Evolutionary conservation across 2,329 filamentous ascomycete genomes (phyloP).

Genomic region (Magnaporthiopsis rhizophila): DNA sequence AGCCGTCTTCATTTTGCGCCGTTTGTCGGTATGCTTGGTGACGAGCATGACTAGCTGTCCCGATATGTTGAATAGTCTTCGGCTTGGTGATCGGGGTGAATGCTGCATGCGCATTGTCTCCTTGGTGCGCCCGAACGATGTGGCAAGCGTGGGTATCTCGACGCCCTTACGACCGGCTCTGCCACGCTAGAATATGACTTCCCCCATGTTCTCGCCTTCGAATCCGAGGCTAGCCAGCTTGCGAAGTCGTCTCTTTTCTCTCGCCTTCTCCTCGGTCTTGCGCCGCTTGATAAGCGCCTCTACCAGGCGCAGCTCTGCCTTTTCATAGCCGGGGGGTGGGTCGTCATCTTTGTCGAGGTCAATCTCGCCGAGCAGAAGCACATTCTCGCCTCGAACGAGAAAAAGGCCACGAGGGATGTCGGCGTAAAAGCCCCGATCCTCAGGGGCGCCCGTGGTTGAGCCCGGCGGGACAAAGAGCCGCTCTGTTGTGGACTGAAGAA

Average conservation of each 20-base stretch:
- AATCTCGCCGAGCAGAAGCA: conserved; percentile 90
- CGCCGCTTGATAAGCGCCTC: conserved; percentile 65
- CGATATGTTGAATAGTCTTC: neutral
- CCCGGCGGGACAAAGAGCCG: conserved; percentile 63
- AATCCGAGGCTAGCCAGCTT: conserved; percentile 75
- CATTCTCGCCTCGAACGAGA: conserved; percentile 91
- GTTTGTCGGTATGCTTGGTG: neutral
- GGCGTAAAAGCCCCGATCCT: conserved; percentile 56
- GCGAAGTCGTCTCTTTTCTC: conserved; percentile 63
- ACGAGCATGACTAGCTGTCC: neutral
- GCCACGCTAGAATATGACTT: conserved; percentile 33
- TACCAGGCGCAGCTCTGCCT: conserved; percentile 40
- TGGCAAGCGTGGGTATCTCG: neutral
- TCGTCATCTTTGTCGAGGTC: conserved; percentile 95
- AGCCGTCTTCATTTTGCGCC: neutral
- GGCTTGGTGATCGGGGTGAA: neutral
- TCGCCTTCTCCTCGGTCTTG: conserved; percentile 58
- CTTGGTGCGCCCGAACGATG: neutral
- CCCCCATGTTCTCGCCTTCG: conserved; percentile 75
- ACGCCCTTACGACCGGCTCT: neutral
- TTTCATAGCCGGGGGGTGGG: conserved; percentile 59
- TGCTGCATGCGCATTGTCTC: no score
- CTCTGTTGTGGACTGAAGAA: conserved; percentile 88
- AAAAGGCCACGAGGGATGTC: conserved; percentile 83
- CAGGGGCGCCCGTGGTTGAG: conserved; percentile 26